Evolutionary conservation across 208 protist genomes (phyloP), one percentile per base, ranked within the genome.

Genomic region (Leishmania amazonensis): DNA sequence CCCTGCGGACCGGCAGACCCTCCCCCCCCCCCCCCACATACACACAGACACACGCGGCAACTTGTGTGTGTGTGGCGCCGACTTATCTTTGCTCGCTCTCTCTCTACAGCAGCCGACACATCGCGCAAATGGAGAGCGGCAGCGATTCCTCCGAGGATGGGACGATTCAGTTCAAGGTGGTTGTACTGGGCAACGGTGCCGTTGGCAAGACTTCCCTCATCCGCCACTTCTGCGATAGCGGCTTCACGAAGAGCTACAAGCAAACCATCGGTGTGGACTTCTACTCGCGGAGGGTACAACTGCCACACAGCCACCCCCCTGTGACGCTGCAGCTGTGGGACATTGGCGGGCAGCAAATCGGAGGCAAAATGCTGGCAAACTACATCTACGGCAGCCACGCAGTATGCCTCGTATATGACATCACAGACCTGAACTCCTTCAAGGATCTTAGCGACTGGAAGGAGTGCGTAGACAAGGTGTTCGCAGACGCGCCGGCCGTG

Each of bases 251-350:
- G 53, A 94, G 75, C 58, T 99, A 99, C 93, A 98, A 98, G 88
- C 97, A 99, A 81, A 99, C 98, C 6, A 97, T 99, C 60, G 98
- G 98, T 8, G 73, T 99, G 3, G 98, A 99, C 83, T 99, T 99
- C 85, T 99, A 98, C 87, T 93, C 95, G 3, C 99, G 98, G 76
- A 92, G 89, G 71, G 75, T 99, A 19, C 73, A 89, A 53, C 80
- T 99, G 9, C 94, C 96, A 21, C 75, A 80, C 60, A 31, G 71
- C 15, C 40, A 85, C n/a, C 78, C 85, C 47, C 57, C 87, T 24
- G 95, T 98, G 1, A 90, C 86, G 5, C 88, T 99, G 49, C 93
- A 98, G 80, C 91, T 99, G 47, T 99, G 98, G 98, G 98, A 99
- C 86, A 98, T 99, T 83, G 98, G 98, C 19, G 95, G 94, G 3